Conservation (phyloP, 345 rosid species). For the Eucalyptus cloeziana region DNA sequence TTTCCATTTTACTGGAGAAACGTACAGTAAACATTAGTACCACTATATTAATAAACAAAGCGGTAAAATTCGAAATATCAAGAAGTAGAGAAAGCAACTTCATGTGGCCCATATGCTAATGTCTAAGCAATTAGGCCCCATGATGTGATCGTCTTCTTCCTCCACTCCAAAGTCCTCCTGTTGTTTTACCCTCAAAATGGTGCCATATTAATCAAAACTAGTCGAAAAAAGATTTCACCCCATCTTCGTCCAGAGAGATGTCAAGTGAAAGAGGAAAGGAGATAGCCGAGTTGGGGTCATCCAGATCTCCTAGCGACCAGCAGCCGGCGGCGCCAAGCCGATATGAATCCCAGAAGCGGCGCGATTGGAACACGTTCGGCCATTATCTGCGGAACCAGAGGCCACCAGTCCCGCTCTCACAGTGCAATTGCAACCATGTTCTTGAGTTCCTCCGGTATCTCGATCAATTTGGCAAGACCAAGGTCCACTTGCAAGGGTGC, state of each 20-base stretch:
- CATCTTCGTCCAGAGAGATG: conserved; percentile 5
- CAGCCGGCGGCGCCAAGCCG: conserved; percentile 47
- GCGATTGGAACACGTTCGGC: conserved; percentile 84
- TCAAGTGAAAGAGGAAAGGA: neutral
- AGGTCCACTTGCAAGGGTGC: conserved; percentile 71
- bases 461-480: conserved; percentile 84
- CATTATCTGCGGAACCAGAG: conserved; percentile 65
- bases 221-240: neutral
- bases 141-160: conserved; percentile 20
- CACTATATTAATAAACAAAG: neutral
- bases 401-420: conserved; percentile 52
- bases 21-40: neutral
- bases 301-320: conserved; percentile 4
- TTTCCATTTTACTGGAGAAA: neutral
- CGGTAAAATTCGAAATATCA: neutral
- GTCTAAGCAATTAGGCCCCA: conserved; percentile 18
- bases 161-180: conserved; percentile 4
- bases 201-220: conserved; percentile 7
- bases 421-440: conserved; percentile 59
- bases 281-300: conserved; percentile 20
- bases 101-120: conserved; percentile 27
- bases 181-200: conserved; percentile 11
- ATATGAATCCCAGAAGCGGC: conserved; percentile 69
- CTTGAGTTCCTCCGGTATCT: conserved; percentile 64
- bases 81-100: conserved; percentile 8